Evolutionary conservation across 1,284 basidiomycete genomes (phyloP), one percentile per base, ranked within the genome.

Genomic region (Trichosporon sp.): DNA sequence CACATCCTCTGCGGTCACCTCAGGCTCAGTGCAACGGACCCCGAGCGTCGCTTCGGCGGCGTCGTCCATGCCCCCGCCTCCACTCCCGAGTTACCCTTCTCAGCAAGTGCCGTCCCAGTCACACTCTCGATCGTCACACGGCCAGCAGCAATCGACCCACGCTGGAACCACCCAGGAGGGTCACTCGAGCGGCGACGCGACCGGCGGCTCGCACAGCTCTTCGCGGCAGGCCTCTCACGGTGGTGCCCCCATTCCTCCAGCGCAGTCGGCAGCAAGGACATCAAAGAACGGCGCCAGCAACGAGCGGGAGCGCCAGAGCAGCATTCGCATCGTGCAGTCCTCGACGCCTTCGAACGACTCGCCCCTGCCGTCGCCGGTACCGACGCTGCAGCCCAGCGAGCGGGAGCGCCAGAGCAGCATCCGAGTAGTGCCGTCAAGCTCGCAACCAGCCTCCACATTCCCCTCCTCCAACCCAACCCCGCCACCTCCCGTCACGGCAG

Each of bases 81-180:
- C 56, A 31, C 29, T 31, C 15, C 56, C 56, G 29, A 60, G 29
- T 32, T n/a, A 60, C 56, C 18, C 56, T 60, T 32, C 56, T 18
- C 56, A 31, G 56, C 56, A 60, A n/a, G 56, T 29, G 3, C 27
- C 56, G 27, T 18, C 18, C 18, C 56, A 60, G 29, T n/a, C 27
- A 60, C 56, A 51, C n/a, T 51, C 44, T 21, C 44, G 56, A 60
- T 60, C 56, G 56, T 60, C 56, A 60, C 56, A 60, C 56, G 31
- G 56, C 15, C 53, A 58, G 27, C 53, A 58, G 56, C 27, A 60
- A 31, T n/a, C 56, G 56, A 29, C 56, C 56, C 18, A 60, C 56
- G 18, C 56, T n/a, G 27, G 27, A 60, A 31, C 29, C 56, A 31
- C 27, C 27, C 29, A 21, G 2, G 27, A 60, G 12, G 23, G 21